These are phyloP conservation scores for Geoglossum cookeanum DNA, from an alignment of 2,329 filamentous ascomycete species.

Conservation along the genomic window DNA sequence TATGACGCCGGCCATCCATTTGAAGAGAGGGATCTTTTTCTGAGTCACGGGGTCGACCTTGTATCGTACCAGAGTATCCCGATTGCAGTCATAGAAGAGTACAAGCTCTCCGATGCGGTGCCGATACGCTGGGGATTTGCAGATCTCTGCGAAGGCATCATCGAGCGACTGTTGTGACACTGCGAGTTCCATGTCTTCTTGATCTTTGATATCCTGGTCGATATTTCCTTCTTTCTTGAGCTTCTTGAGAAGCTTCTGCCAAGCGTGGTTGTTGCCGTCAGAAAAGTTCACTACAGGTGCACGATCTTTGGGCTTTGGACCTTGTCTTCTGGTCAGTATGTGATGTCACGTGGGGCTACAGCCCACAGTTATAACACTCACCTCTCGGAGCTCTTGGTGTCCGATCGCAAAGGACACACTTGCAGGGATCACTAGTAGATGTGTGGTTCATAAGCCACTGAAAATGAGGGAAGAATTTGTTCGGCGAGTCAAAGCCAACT, in stretches of 20 bases:
- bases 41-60: constrained; percentile 9
- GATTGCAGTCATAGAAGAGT: constrained; percentile 23
- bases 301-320: not conserved
- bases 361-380: not conserved
- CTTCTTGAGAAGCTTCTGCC: not conserved
- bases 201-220: not conserved
- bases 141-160: constrained; percentile 8
- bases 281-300: not conserved
- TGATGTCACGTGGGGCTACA: not conserved
- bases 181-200: constrained; percentile 6
- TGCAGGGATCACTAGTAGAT: constrained; percentile 22
- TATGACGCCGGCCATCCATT: constrained; percentile 12
- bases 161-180: not conserved
- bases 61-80: not conserved
- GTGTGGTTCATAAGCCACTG: constrained; percentile 32
- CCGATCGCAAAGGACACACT: constrained; percentile 28
- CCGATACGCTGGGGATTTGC: constrained; percentile 30
- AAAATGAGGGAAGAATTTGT: constrained; percentile 38
- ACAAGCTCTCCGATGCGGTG: constrained; percentile 38
- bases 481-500: constrained; percentile 32
- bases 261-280: not conserved
- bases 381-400: constrained; percentile 5
- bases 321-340: not conserved
- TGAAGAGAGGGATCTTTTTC: constrained; percentile 15
- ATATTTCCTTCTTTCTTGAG: constrained; percentile 1